Evolutionary conservation across 1,139 yeast species (phyloP).

Genomic region (Candida dubliniensis): DNA sequence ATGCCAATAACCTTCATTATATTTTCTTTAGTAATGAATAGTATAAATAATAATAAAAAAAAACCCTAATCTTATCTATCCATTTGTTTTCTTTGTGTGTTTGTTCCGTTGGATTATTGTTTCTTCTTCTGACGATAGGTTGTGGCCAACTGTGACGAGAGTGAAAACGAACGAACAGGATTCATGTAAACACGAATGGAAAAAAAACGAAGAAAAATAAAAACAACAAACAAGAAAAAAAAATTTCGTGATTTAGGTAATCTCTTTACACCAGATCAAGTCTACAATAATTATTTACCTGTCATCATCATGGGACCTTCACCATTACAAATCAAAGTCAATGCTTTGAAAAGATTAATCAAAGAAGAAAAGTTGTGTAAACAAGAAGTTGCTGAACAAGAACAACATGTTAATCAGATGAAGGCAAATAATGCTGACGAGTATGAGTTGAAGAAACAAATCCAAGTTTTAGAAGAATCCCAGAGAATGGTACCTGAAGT

Average conservation of each 20-base stretch:
- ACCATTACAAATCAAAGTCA: constrained; percentile 70
- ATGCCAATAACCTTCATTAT: constrained; percentile 16
- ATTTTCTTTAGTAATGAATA: constrained; percentile 12
- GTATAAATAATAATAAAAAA: not conserved
- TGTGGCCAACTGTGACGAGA: no score
- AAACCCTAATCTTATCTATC: no score
- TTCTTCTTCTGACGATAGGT: no score
- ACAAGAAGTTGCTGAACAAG: constrained; percentile 65
- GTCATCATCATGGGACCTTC: constrained; percentile 66
- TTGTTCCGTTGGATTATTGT: no score
- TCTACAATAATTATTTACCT: not conserved
- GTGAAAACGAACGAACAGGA: not conserved
- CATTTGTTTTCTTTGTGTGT: not conserved
- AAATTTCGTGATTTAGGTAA: not conserved
- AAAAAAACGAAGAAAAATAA: no score
- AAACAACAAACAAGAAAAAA: not conserved
- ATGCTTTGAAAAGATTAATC: constrained; percentile 69
- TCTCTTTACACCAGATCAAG: not conserved
- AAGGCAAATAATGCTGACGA: constrained; percentile 53
- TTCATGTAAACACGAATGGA: not conserved
- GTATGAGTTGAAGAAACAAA: constrained; percentile 68
- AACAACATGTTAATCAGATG: constrained; percentile 45
- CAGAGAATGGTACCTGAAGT: constrained; percentile 67
- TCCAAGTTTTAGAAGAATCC: constrained; percentile 67
- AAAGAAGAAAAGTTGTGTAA: constrained; percentile 71